Percentiles rank a stretch among this genome's conserved stretches.
phyloP scores from a whole-genome alignment of 2,329 filamentous ascomycete species.

The Fusarium sp. region DNA sequence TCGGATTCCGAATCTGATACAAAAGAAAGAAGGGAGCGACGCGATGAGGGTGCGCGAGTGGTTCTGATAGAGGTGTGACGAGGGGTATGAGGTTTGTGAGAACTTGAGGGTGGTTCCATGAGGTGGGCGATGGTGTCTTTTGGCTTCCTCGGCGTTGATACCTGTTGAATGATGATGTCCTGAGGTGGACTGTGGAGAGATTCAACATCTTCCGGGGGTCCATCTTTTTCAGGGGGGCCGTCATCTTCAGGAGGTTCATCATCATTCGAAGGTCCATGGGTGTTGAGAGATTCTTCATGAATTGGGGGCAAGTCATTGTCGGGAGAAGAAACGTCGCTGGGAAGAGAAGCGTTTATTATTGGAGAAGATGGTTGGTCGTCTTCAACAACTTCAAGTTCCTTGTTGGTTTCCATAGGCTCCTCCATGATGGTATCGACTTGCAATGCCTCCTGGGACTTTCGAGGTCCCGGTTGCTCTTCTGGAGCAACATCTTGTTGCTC shows the following conservation, averaged over 20 bases:
- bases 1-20: constrained; percentile 60
- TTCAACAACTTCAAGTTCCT: not conserved
- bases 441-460: not conserved
- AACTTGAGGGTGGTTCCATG: constrained; percentile 31
- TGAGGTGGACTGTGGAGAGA: not conserved
- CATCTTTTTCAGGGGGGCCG: not conserved
- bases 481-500: not conserved
- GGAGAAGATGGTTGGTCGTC: not conserved
- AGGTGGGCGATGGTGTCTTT: not conserved
- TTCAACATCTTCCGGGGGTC: not conserved
- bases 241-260: not conserved
- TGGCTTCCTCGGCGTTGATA: constrained; percentile 21
- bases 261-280: not conserved
- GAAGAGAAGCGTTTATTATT: not conserved
- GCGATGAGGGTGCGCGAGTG: constrained; percentile 51
- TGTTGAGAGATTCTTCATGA: not conserved
- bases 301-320: not conserved
- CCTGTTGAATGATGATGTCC: not conserved
- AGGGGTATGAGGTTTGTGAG: constrained; percentile 49
- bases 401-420: not conserved
- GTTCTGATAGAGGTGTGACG: constrained; percentile 46
- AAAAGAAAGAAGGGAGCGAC: constrained; percentile 60
- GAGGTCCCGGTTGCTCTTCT: not conserved
- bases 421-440: not conserved
- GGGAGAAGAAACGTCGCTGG: not conserved